Evolutionary conservation across 139 green algal species (phyloP).

Genomic region (Auxenochlorella pyrenoidosa): DNA sequence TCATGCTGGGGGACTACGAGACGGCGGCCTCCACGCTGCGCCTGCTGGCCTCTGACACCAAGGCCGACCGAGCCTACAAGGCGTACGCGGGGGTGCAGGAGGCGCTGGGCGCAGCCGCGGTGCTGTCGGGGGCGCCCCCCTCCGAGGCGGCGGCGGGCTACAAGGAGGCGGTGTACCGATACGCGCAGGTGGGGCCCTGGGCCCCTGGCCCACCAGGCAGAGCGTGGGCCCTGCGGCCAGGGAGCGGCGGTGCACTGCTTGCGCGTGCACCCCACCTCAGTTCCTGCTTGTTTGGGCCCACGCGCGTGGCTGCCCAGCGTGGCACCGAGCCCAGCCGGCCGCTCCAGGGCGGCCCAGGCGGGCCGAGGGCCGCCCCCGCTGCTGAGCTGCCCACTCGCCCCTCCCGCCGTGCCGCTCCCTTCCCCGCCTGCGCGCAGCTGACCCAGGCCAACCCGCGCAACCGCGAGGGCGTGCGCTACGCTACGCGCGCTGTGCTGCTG

Average conservation of each 20-base stretch:
- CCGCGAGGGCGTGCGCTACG: constrained; percentile 50
- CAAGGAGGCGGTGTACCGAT: constrained; percentile 59
- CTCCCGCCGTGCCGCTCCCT: neutral
- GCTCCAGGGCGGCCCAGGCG: neutral
- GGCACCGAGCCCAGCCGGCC: neutral
- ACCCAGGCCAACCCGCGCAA: constrained; percentile 12
- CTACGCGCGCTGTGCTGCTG: constrained; percentile 64
- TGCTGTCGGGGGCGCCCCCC: constrained; percentile 44
- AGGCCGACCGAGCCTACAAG: constrained; percentile 71
- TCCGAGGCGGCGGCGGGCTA: constrained; percentile 41
- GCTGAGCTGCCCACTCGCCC: too few species aligned
- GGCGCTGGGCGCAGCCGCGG: constrained; percentile 45
- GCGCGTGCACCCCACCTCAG: neutral
- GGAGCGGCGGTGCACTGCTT: too few species aligned
- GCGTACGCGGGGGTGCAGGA: constrained; percentile 87
- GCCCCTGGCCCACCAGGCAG: too few species aligned
- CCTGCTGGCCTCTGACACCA: constrained; percentile 74
- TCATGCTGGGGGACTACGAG: constrained; percentile 88
- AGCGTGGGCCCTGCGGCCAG: too few species aligned
- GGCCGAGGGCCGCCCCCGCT: neutral
- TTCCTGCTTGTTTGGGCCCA: neutral
- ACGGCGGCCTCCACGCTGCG: constrained; percentile 82
- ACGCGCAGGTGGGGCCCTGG: constrained; percentile 25
- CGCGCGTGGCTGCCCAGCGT: neutral
- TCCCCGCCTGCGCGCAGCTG: neutral